A percentile compares a stretch with the other conserved stretches of the same genome.
Evolutionary conservation across 2,329 filamentous ascomycete genomes (phyloP).

Genomic region (Monilinia fructicola): DNA sequence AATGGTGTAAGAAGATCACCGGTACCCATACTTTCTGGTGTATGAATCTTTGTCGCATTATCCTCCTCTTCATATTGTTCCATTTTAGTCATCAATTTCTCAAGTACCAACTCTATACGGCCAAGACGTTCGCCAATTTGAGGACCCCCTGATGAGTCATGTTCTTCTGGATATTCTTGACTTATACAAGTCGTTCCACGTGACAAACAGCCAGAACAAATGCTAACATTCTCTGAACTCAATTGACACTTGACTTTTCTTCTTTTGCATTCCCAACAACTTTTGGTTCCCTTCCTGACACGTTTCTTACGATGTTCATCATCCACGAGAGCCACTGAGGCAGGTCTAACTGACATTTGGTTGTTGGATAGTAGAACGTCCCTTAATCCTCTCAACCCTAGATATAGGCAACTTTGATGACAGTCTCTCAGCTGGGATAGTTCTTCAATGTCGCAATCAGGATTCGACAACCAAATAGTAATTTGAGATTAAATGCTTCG

Average conservation of each 20-base stretch:
- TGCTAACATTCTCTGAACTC: conserved; percentile 40
- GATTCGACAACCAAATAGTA: background rate
- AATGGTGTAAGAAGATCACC: conserved; percentile 36
- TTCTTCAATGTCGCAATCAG: background rate
- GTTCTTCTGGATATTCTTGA: conserved; percentile 40
- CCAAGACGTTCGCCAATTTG: conserved; percentile 39
- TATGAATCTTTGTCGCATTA: conserved; percentile 34
- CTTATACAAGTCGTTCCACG: conserved; percentile 42
- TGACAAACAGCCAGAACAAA: conserved; percentile 49
- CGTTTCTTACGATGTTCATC: conserved; percentile 37
- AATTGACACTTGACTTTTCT: conserved; percentile 55
- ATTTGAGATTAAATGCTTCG: background rate
- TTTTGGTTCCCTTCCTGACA: conserved; percentile 52
- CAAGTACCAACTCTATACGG: conserved; percentile 36
- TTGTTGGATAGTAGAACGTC: background rate
- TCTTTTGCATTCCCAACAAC: conserved; percentile 57
- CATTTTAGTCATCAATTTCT: conserved; percentile 37
- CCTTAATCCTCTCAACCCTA: background rate
- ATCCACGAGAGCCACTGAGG: conserved; percentile 20
- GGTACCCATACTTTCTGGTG: conserved; percentile 35
- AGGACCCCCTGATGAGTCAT: conserved; percentile 32
- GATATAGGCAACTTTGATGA: background rate
- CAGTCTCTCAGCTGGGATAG: background rate
- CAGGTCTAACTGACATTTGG: conserved; percentile 17
- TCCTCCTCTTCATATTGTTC: conserved; percentile 37